A percentile compares a stretch with the other conserved stretches of the same genome.
Conservation (phyloP, 768 basidiomycete species). For the Boletus edulis region DNA sequence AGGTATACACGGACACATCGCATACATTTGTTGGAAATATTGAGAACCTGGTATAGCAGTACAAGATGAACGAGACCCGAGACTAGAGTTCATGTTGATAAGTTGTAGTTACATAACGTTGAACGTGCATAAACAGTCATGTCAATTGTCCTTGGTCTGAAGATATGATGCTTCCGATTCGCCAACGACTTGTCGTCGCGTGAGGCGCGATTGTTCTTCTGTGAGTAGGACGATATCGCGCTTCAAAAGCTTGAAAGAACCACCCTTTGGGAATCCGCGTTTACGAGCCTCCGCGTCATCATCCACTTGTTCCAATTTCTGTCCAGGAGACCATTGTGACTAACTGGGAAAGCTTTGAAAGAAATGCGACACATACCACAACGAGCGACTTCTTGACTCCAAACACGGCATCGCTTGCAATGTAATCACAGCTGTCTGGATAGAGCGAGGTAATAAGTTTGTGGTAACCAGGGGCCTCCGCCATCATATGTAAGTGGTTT, state of each 20-base stretch:
- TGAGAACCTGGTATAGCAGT: no score
- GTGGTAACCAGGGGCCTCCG: constrained; percentile 70
- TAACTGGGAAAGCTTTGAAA: neutral
- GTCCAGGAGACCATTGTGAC: neutral
- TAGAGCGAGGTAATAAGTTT: constrained; percentile 74
- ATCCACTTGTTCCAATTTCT: constrained; percentile 54
- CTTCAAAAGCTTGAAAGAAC: constrained; percentile 47
- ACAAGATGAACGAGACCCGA: no score
- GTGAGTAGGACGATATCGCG: constrained; percentile 46
- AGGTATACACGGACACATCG: no score
- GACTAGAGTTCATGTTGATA: no score
- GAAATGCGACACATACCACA: constrained; percentile 48
- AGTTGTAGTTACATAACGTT: no score
- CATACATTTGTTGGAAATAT: no score
- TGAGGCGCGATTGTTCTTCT: constrained; percentile 37
- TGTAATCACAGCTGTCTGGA: constrained; percentile 63
- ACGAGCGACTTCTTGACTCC: constrained; percentile 79
- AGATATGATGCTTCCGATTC: constrained; percentile 6
- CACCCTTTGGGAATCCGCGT: constrained; percentile 45
- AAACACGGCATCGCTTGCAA: constrained; percentile 75
- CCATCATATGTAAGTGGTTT: constrained; percentile 74
- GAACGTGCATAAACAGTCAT: neutral
- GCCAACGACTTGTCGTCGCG: constrained; percentile 18
- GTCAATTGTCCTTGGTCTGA: constrained; percentile 1
- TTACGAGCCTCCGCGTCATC: constrained; percentile 54